Conservation (phyloP, 106 monocot genomes). For the Phalaenopsis equestris region DNA sequence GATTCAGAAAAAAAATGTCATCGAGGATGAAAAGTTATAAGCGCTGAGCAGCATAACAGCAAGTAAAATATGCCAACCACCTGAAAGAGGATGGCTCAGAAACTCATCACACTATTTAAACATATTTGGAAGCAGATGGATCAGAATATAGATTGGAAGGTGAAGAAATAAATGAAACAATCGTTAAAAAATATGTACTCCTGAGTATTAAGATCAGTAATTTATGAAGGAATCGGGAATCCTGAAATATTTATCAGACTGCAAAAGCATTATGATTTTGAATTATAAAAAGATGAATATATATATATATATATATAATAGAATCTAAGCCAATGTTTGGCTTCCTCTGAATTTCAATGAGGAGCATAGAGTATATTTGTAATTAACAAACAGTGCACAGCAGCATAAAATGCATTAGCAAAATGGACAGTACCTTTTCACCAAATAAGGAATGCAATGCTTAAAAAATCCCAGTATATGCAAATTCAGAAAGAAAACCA, state of each 20-base stretch:
- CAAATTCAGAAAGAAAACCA: not conserved
- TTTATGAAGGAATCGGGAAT: not conserved
- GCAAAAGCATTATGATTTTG: not conserved
- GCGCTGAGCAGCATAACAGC: too few species aligned
- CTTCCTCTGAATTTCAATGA: too few species aligned
- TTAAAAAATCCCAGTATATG: not conserved
- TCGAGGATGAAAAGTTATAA: too few species aligned
- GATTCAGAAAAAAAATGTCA: not conserved
- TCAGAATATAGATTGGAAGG: not conserved
- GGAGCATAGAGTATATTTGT: not conserved
- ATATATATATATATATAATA: too few species aligned
- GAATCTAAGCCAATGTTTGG: too few species aligned
- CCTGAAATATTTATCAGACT: not conserved
- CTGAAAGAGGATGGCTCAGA: too few species aligned
- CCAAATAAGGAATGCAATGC: not conserved
- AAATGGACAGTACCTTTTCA: not conserved
- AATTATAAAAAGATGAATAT: too few species aligned
- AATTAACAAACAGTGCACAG: not conserved
- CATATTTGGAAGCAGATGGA: not conserved
- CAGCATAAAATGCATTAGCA: not conserved
- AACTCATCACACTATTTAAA: too few species aligned
- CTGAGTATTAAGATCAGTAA: not conserved
- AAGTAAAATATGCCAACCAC: too few species aligned
- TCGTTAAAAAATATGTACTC: not conserved
- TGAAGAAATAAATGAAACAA: not conserved